A percentile compares a stretch with the other conserved stretches of the same genome.
phyloP scores from a whole-genome alignment of 1,139 yeast genomes.

The Casaregolazyma lundiana region DNA sequence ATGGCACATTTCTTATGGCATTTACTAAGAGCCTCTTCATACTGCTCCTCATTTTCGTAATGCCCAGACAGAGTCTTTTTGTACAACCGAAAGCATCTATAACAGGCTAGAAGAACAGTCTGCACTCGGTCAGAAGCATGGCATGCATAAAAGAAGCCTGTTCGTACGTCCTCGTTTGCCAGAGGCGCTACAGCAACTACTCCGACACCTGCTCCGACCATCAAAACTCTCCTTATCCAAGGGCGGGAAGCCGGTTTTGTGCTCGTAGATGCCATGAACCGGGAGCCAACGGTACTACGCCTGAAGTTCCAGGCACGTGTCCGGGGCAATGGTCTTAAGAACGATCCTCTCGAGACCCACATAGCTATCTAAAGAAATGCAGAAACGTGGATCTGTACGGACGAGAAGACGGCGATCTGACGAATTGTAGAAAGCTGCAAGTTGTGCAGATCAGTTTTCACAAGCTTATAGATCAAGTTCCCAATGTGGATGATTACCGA shows the following conservation, averaged over 20 bases:
- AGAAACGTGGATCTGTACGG: background rate
- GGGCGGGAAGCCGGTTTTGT: background rate
- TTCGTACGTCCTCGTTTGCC: slow-evolving; percentile 38
- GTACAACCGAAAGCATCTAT: slow-evolving; percentile 41
- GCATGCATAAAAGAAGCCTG: slow-evolving; percentile 27
- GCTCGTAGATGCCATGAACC: background rate
- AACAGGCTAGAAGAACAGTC: slow-evolving; percentile 32
- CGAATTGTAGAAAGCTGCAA: no score
- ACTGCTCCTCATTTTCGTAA: slow-evolving; percentile 46
- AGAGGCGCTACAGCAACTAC: slow-evolving; percentile 29
- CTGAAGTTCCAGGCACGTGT: no score
- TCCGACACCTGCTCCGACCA: slow-evolving; percentile 8
- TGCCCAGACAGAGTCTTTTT: slow-evolving; percentile 48
- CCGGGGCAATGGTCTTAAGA: no score
- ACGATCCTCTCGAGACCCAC: background rate
- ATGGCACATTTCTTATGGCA: slow-evolving; percentile 75
- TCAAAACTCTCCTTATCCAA: background rate
- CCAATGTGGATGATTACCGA: no score
- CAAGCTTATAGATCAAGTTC: no score
- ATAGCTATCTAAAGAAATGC: background rate
- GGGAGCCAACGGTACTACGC: no score
- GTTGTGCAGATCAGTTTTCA: no score
- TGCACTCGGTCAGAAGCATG: slow-evolving; percentile 30
- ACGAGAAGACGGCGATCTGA: no score
- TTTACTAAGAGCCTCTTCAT: slow-evolving; percentile 49